Base-by-base conservation (phyloP, 2,329 filamentous ascomycete species). In the Cladophialophora exuberans region DNA sequence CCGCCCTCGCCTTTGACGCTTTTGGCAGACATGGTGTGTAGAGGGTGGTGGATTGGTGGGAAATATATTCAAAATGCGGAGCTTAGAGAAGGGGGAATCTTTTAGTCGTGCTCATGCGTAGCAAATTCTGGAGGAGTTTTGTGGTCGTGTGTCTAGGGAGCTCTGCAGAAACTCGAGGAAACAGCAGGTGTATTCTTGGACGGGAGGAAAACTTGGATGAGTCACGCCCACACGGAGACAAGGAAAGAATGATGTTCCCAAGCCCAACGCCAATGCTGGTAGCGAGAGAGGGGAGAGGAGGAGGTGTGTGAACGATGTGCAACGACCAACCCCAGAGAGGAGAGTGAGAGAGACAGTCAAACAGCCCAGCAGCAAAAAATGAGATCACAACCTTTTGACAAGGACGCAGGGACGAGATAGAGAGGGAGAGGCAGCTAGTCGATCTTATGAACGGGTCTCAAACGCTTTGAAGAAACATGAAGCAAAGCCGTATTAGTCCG, bases 11-110 rank as follows among this genome's bases (percentile, higher is more conserved):
- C 79, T 66, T 79, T 76, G 58, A 73, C 77, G 61, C 72, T 79
- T 68, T 84, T 85, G 56, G 83, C 80, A 56, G 83, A 82, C 83
- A 87, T 86, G 58, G 26, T 73, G 56, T 13, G 39, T 22, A 23
- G 15, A 22, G 15, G 18, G 17, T 26, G n/a, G n/a, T n/a, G n/a
- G n/a, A n/a, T n/a, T n/a, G n/a, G n/a, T n/a, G n/a, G n/a, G n/a
- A n/a, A n/a, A n/a, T n/a, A n/a, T n/a, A n/a, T n/a, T n/a, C n/a
- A n/a, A n/a, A n/a, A n/a, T n/a, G n/a, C n/a, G n/a, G n/a, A n/a
- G n/a, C 39, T 42, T 22, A 22, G 22, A 18, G n/a, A 25, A 22
- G 10, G 10, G n/a, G 11, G 17, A 22, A 25, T 13, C 30, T 23
- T 17, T 20, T 17, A 15, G 28, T 33, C 18, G 31, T 25, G 31